A percentile compares a stretch with the other conserved stretches of the same genome.
These are phyloP conservation scores for Quercus aquifolioides DNA, from an alignment of 306 rosid species.

Conservation along the genomic window DNA sequence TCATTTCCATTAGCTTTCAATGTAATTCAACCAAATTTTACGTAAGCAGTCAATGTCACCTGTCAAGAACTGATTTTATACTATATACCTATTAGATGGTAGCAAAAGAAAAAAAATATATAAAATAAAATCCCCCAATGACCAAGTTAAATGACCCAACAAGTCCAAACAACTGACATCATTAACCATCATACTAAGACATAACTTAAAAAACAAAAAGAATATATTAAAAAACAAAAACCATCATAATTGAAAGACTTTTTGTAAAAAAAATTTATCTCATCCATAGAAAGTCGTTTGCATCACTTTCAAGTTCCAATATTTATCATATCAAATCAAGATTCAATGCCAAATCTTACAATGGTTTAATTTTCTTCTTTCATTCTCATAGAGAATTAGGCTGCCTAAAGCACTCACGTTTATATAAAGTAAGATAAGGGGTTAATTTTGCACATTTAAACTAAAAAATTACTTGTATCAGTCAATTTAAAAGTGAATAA, in stretches of 20 bases:
- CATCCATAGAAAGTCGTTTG: slow-evolving; percentile 5
- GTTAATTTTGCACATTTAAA: no score
- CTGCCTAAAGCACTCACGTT: not conserved
- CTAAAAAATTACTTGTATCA: no score
- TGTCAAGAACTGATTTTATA: slow-evolving; percentile 3
- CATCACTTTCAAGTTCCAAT: slow-evolving; percentile 25
- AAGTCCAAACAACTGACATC: slow-evolving; percentile 23
- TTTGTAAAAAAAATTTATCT: not conserved
- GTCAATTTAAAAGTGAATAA: no score
- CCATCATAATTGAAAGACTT: slow-evolving; percentile 20
- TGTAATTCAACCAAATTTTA: not conserved
- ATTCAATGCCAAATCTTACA: not conserved
- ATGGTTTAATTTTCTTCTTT: not conserved
- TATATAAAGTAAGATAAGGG: no score
- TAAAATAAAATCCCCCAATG: not conserved
- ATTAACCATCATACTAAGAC: slow-evolving; percentile 26
- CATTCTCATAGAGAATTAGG: not conserved
- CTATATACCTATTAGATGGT: not conserved
- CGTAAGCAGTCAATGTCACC: not conserved
- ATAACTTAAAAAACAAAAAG: slow-evolving; percentile 1
- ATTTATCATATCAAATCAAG: slow-evolving; percentile 2
- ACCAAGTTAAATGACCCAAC: not conserved
- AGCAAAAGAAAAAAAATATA: no score
- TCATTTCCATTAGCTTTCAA: no score
- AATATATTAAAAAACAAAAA: not conserved